Evolutionary conservation across 2,329 filamentous ascomycete species (phyloP).

Genomic region (Fusarium verrucosum): DNA sequence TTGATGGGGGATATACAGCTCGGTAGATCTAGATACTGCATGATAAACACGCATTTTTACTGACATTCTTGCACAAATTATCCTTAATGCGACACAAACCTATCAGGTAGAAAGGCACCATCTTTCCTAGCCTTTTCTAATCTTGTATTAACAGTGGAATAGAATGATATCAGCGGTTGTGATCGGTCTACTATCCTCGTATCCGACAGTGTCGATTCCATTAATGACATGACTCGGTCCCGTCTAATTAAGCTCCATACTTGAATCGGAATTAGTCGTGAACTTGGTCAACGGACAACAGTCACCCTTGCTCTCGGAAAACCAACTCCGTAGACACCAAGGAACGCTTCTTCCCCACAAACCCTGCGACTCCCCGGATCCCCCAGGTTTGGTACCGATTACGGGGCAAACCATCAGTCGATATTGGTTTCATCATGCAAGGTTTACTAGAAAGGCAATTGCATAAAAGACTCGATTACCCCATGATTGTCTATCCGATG

Average conservation of each 20-base stretch:
- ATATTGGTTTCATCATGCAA: not conserved
- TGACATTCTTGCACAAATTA: not conserved
- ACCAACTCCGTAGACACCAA: not conserved
- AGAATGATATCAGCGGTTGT: too few relatives aligned
- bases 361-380: not conserved
- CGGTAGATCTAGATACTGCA: not conserved
- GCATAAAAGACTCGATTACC: not conserved
- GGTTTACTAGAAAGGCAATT: not conserved
- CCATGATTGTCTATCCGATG: not conserved
- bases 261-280: not conserved
- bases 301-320: conserved; percentile 2
- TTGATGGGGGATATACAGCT: conserved; percentile 36
- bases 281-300: not conserved
- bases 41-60: too few relatives aligned
- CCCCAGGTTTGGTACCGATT: not conserved
- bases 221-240: not conserved
- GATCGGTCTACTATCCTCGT: not conserved
- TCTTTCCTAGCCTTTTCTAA: not conserved
- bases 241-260: not conserved
- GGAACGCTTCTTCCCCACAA: not conserved
- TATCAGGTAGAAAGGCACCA: not conserved
- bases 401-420: not conserved
- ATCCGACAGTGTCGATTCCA: not conserved
- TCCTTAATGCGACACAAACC: not conserved
- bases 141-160: not conserved